Conservation (phyloP, 495 filamentous ascomycete genomes). For the Xylaria grammica region DNA sequence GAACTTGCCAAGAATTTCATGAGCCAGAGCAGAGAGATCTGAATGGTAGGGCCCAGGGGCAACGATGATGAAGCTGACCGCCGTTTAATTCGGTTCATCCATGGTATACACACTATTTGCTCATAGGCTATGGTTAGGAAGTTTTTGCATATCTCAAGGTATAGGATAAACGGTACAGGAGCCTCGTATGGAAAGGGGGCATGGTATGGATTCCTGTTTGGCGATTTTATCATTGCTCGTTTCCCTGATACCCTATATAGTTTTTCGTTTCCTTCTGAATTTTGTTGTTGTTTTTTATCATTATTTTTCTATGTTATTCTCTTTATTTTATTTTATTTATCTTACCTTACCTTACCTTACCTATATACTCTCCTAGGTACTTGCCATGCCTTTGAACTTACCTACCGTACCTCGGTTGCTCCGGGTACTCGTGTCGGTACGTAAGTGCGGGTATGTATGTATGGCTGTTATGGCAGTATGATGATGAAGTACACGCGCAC, state of each 20-base stretch:
- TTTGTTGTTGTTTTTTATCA: neutral
- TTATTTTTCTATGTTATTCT: neutral
- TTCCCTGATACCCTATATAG: slow-evolving; percentile 21
- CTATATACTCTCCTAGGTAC: neutral
- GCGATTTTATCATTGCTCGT: slow-evolving; percentile 16
- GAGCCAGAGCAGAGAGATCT: slow-evolving; percentile 62
- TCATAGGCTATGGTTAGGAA: neutral
- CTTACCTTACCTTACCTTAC: slow-evolving; percentile 14
- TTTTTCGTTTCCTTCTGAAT: neutral
- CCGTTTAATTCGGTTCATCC: neutral
- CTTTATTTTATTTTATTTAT: neutral
- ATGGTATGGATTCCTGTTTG: slow-evolving; percentile 6
- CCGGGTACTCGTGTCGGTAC: too few species aligned
- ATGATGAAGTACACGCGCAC: neutral
- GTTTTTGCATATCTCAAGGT: slow-evolving; percentile 18
- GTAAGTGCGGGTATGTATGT: neutral
- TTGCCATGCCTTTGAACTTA: too few species aligned
- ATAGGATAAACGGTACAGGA: slow-evolving; percentile 18
- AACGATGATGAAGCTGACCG: neutral
- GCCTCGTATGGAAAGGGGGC: neutral
- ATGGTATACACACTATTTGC: neutral
- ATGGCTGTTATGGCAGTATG: neutral
- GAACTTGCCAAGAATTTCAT: slow-evolving; percentile 84
- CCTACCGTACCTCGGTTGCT: neutral
- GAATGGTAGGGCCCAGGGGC: slow-evolving; percentile 1